These are phyloP conservation scores for Byssoonygena ceratinophila DNA, from an alignment of 2,329 filamentous ascomycete species.

Conservation along the genomic window DNA sequence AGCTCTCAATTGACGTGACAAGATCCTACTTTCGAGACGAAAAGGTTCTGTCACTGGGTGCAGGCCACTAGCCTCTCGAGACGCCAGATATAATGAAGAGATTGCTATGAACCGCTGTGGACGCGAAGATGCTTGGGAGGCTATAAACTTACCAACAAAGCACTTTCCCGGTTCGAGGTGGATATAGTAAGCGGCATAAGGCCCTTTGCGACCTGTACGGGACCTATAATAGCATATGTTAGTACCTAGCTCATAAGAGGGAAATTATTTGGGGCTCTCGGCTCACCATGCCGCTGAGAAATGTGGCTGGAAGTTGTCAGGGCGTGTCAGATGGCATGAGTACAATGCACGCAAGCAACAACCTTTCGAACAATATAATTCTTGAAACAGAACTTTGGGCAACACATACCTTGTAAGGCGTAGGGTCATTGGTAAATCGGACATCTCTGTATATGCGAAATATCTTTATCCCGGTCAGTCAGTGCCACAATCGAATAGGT, in stretches of 20 bases:
- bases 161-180: constrained; percentile 63
- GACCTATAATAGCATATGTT: constrained; percentile 43
- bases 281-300: constrained; percentile 69
- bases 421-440: constrained; percentile 71
- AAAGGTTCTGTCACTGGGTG: too few relatives aligned
- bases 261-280: constrained; percentile 16
- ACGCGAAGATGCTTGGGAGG: too few relatives aligned
- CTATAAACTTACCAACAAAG: constrained; percentile 59
- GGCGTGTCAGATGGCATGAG: constrained; percentile 15
- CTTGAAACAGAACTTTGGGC: neutral
- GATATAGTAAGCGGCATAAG: constrained; percentile 80
- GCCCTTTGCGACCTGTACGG: constrained; percentile 74
- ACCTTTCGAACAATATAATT: neutral
- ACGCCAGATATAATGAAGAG: too few relatives aligned
- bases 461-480: constrained; percentile 36
- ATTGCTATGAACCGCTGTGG: too few relatives aligned
- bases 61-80: too few relatives aligned
- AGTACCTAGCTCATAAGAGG: neutral
- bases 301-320: constrained; percentile 47
- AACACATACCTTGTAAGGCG: constrained; percentile 67
- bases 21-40: too few relatives aligned
- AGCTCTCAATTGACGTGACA: too few relatives aligned
- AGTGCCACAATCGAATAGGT: neutral
- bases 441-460: constrained; percentile 84
- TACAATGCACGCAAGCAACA: neutral